Conservation (phyloP, 2,329 filamentous ascomycete species). For the Fusarium sp. region DNA sequence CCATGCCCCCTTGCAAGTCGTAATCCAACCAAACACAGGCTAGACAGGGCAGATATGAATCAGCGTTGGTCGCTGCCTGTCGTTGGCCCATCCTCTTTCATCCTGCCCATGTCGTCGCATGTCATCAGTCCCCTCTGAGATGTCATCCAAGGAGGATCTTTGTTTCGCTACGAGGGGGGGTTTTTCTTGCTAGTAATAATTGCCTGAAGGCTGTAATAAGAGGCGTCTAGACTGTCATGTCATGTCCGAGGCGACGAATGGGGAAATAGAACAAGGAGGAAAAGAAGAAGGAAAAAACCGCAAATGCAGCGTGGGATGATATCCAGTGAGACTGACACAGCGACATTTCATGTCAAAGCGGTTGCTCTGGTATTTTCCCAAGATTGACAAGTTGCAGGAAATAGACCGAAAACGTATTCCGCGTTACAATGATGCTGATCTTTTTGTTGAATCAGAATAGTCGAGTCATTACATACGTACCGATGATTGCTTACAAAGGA, state of each 20-base stretch:
- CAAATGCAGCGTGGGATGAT: conserved; percentile 6
- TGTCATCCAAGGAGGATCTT: conserved; percentile 4
- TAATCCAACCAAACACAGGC: conserved; percentile 24
- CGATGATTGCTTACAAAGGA: conserved; percentile 14
- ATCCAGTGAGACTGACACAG: conserved; percentile 28
- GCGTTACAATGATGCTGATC: conserved; percentile 20
- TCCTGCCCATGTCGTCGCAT: conserved; percentile 9
- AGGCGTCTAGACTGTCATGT: not conserved
- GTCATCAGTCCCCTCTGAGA: conserved; percentile 31
- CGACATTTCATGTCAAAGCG: conserved; percentile 21
- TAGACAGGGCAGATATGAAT: not conserved
- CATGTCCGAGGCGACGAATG: conserved; percentile 22
- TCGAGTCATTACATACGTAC: conserved; percentile 23
- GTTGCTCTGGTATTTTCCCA: conserved; percentile 14
- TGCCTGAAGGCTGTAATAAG: not conserved
- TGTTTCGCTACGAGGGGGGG: conserved; percentile 20
- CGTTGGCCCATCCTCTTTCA: not conserved
- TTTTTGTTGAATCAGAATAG: conserved; percentile 3
- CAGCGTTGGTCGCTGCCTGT: conserved; percentile 9
- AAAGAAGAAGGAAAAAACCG: not conserved
- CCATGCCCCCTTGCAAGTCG: conserved; percentile 20
- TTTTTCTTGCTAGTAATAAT: conserved; percentile 7
- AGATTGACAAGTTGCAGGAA: conserved; percentile 32
- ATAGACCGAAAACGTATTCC: not conserved
- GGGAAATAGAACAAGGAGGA: not conserved